Conservation (phyloP, 495 filamentous ascomycete genomes). For the Chaetomium cochliodes region DNA sequence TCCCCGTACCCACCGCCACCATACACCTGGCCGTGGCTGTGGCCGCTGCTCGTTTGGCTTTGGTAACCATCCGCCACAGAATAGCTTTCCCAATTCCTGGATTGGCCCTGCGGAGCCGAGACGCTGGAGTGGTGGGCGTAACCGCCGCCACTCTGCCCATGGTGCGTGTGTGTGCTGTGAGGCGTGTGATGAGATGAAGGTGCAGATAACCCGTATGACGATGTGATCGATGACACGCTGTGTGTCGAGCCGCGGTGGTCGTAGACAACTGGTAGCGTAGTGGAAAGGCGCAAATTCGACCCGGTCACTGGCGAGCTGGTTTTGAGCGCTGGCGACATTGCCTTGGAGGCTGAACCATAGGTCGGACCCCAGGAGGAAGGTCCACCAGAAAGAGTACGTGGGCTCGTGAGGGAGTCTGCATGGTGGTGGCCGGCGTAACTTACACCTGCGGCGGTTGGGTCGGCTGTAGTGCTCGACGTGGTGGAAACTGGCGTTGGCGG, state of each 20-base stretch:
- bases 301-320: conserved; percentile 30
- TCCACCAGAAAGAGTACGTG: conserved; percentile 42
- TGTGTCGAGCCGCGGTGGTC: conserved; percentile 32
- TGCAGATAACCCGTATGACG: conserved; percentile 31
- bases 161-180: conserved; percentile 33
- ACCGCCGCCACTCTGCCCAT: conserved; percentile 23
- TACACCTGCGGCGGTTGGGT: conserved; percentile 14
- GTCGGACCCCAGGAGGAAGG: conserved; percentile 37
- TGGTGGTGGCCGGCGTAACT: conserved; percentile 42
- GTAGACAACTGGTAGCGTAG: conserved; percentile 34
- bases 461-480: conserved; percentile 25
- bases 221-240: conserved; percentile 33
- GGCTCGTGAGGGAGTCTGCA: conserved; percentile 43
- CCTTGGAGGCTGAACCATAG: conserved; percentile 33
- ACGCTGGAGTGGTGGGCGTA: conserved; percentile 33
- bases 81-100: conserved; percentile 41
- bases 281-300: conserved; percentile 30
- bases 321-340: conserved; percentile 45
- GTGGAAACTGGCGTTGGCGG: conserved; percentile 41
- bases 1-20: conserved; percentile 43
- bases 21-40: conserved; percentile 42
- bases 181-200: conserved; percentile 29
- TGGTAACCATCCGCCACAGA: conserved; percentile 39
- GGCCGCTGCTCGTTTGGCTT: conserved; percentile 36
- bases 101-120: conserved; percentile 29